Evolutionary conservation across 164 flowering plant genomes (phyloP).

Genomic region (Aristolochia californica): DNA sequence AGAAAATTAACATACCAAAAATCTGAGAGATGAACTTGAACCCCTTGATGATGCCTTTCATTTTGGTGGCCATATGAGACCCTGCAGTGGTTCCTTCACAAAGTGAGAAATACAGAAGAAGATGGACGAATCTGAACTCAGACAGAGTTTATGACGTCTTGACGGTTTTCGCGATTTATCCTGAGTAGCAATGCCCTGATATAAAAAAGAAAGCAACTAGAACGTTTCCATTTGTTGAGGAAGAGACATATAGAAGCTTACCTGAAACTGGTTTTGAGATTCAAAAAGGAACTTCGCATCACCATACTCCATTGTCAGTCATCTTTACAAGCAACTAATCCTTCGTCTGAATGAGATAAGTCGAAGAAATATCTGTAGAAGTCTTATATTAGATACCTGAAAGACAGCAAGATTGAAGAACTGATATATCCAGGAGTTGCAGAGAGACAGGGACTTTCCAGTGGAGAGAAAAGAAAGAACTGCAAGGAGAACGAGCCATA

Average conservation of each 20-base stretch:
- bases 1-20: constrained; percentile 40
- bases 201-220: neutral
- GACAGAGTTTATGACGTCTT: neutral
- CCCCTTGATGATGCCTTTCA: constrained; percentile 72
- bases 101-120: neutral
- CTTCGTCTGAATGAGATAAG: neutral
- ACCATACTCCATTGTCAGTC: constrained; percentile 9
- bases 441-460: neutral
- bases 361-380: neutral
- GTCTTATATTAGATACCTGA: too few species aligned
- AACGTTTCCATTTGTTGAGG: neutral
- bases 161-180: neutral
- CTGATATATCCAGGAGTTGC: neutral
- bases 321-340: constrained; percentile 1
- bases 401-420: neutral
- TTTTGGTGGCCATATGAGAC: constrained; percentile 48
- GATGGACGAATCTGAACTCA: neutral
- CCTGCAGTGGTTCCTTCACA: constrained; percentile 1
- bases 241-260: neutral
- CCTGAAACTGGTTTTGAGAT: neutral
- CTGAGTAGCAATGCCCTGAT: neutral
- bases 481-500: constrained; percentile 1
- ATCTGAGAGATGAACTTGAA: constrained; percentile 65
- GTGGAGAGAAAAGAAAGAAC: neutral
- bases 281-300: constrained; percentile 5